Conservation (phyloP, 2,329 filamentous ascomycete species). For the Aureobasidium lini region DNA sequence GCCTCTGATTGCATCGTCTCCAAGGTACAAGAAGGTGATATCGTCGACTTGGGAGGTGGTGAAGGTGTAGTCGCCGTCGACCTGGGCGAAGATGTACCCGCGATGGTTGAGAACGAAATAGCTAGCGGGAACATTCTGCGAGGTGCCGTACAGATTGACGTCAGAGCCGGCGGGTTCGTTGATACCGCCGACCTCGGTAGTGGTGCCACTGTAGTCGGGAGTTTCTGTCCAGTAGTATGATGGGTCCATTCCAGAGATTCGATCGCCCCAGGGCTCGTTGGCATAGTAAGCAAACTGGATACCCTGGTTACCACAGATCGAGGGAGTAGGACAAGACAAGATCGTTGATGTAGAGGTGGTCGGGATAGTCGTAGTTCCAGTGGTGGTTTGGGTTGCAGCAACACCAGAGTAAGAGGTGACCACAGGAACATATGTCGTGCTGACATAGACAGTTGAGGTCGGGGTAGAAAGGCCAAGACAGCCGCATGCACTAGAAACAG, state of each 20-base stretch:
- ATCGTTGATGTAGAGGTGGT: constrained; percentile 15
- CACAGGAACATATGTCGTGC: not conserved
- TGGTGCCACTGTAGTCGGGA: not conserved
- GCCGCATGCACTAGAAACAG: not conserved
- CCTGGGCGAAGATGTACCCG: constrained; percentile 16
- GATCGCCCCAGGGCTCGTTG: constrained; percentile 1
- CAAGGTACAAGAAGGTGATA: constrained; percentile 20
- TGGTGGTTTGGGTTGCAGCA: not conserved
- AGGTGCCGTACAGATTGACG: not conserved
- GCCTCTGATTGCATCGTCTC: constrained; percentile 17
- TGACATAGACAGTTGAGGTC: constrained; percentile 4
- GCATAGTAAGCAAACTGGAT: constrained; percentile 7
- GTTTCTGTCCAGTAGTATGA: not conserved
- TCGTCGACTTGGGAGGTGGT: constrained; percentile 18
- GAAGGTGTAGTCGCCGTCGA: constrained; percentile 21
- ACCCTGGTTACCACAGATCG: constrained; percentile 4
- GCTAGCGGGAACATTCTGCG: not conserved
- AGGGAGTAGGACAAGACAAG: constrained; percentile 16
- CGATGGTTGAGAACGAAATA: constrained; percentile 19
- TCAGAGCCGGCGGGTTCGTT: not conserved
- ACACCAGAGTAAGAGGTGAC: not conserved
- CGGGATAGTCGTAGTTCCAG: constrained; percentile 18
- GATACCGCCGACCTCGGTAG: constrained; percentile 1
- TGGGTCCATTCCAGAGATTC: not conserved
- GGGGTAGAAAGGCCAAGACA: not conserved